A percentile compares a stretch with the other conserved stretches of the same genome.
These are phyloP conservation scores for Cladophialophora yegresii DNA, from an alignment of 2,329 filamentous ascomycete species.

Conservation along the genomic window DNA sequence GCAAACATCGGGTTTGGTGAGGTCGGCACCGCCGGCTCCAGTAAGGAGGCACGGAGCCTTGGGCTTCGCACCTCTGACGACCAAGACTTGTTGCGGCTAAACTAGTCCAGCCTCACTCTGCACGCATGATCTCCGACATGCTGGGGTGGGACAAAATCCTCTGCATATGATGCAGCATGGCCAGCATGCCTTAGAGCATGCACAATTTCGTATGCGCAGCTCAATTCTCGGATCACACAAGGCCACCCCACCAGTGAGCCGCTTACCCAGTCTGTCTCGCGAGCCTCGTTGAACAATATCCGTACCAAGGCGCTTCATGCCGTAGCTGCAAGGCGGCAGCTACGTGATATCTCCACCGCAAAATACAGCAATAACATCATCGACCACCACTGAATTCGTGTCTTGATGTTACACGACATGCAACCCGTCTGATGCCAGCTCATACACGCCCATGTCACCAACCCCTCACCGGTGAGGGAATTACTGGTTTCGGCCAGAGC, in stretches of 20 bases:
- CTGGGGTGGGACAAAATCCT: slow-evolving; percentile 8
- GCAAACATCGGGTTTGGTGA: not conserved
- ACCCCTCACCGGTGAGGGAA: slow-evolving; percentile 16
- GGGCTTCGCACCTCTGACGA: not conserved
- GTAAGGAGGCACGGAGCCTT: not conserved
- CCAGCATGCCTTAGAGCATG: slow-evolving; percentile 11
- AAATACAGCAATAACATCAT: slow-evolving; percentile 5
- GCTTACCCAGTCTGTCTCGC: slow-evolving; percentile 5
- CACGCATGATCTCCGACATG: slow-evolving; percentile 1
- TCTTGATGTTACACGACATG: not conserved
- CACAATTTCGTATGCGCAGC: slow-evolving; percentile 18
- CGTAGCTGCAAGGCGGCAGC: slow-evolving; percentile 13
- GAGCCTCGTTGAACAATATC: slow-evolving; percentile 9
- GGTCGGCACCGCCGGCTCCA: not conserved
- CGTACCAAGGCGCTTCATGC: slow-evolving; percentile 1
- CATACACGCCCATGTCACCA: slow-evolving; percentile 9
- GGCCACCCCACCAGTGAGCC: not conserved
- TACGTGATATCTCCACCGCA: slow-evolving; percentile 5
- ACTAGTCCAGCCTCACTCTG: slow-evolving; percentile 18
- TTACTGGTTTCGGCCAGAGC: slow-evolving; percentile 7
- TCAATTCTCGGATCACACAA: slow-evolving; percentile 14
- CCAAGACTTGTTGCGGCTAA: slow-evolving; percentile 9
- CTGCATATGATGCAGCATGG: slow-evolving; percentile 12
- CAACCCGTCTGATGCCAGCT: slow-evolving; percentile 9
- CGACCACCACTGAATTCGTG: slow-evolving; percentile 3